Percentiles rank a stretch among this genome's conserved stretches.
phyloP scores from a whole-genome alignment of 2,329 filamentous ascomycete genomes.

The Pseudogymnoascus sp. region DNA sequence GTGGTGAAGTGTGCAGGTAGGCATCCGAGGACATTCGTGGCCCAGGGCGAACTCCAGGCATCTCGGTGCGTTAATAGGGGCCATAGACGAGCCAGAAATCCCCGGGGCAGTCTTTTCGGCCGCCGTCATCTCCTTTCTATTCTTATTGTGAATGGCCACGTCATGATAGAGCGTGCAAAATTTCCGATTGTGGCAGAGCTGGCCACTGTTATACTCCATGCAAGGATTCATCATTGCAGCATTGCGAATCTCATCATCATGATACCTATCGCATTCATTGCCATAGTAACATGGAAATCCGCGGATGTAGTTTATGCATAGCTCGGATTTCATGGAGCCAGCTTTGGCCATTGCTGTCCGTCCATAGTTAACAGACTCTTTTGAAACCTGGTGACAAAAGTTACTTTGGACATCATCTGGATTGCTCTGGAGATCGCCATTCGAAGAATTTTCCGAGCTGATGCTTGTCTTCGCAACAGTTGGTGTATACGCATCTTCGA shows the following conservation, averaged over 20 bases:
- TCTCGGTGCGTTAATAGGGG: background rate
- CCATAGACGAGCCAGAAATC: background rate
- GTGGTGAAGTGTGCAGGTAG: background rate
- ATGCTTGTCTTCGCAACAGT: background rate
- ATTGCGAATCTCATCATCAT: background rate
- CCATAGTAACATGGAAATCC: background rate
- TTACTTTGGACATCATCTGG: background rate
- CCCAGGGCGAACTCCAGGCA: background rate
- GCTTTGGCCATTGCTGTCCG: background rate
- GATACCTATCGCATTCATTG: background rate
- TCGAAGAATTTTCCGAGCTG: background rate
- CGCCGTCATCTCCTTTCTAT: background rate
- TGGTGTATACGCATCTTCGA: background rate
- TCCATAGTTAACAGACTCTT: background rate
- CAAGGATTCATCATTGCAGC: background rate
- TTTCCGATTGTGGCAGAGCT: background rate
- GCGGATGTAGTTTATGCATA: background rate
- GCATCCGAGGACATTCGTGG: background rate
- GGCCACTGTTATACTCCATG: background rate
- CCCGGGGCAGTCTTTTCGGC: background rate
- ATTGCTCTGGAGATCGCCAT: background rate
- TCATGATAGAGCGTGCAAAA: conserved; percentile 1
- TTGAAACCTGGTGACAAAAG: background rate
- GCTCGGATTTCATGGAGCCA: background rate
- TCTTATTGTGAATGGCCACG: background rate